Percentiles rank a stretch among this genome's conserved stretches.
Conservation (phyloP, 352 stramenopile species). For the Phytopythium sindhum region DNA sequence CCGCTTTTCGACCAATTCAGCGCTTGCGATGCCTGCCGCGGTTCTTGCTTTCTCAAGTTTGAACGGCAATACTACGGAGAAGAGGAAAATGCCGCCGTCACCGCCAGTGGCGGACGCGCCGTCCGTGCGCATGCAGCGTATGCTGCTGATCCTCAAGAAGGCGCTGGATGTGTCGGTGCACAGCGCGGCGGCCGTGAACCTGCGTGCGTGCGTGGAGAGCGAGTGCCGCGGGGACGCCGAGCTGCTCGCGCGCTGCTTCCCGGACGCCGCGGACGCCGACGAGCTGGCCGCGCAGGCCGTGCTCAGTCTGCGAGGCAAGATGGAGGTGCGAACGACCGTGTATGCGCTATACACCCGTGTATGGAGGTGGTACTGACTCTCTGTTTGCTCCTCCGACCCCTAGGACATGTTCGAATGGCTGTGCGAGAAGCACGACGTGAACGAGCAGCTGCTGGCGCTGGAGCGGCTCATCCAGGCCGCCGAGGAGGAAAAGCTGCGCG, state of each 20-base stretch:
- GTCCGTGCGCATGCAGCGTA: conserved; percentile 44
- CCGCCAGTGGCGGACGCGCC: conserved; percentile 13
- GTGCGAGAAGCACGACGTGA: conserved; percentile 43
- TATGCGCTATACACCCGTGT: too few relatives aligned
- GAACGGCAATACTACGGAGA: conserved; percentile 14
- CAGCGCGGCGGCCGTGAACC: conserved; percentile 34
- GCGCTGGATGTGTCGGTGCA: conserved; percentile 61
- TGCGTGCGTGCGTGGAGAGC: conserved; percentile 48
- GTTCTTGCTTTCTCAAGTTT: too few relatives aligned
- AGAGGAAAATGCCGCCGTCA: conserved; percentile 13
- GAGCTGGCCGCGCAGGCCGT: conserved; percentile 52
- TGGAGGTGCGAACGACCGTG: conserved; percentile 23
- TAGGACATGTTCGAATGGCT: conserved; percentile 47
- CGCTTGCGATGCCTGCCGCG: too few relatives aligned
- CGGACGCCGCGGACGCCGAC: conserved; percentile 29
- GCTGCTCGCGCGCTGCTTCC: conserved; percentile 49
- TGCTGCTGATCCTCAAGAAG: conserved; percentile 64
- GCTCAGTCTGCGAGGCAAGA: conserved; percentile 45
- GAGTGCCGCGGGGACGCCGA: conserved; percentile 48
- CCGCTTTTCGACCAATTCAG: too few relatives aligned
- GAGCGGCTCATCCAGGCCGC: conserved; percentile 45
- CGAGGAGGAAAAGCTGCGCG: conserved; percentile 33
- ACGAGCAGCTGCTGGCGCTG: conserved; percentile 43
- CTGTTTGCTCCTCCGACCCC: background rate
- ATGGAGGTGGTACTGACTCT: background rate